Conservation (phyloP, 129 eudicot species). For the Tanacetum coccineum region DNA sequence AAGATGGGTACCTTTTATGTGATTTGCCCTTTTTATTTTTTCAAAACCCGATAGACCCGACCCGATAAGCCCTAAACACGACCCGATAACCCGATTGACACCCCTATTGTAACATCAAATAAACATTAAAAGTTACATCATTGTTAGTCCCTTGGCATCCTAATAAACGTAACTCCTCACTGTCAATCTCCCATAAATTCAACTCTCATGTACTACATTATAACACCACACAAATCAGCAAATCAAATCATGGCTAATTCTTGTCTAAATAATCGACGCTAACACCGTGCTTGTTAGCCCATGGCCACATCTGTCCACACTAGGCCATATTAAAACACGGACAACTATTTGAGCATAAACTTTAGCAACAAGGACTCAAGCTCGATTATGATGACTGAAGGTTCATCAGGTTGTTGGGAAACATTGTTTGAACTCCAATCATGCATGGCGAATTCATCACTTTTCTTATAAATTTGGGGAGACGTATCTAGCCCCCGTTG, state of each 20-base stretch:
- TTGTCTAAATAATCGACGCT: constrained; percentile 10
- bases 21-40: too few species aligned
- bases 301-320: constrained; percentile 14
- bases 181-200: constrained; percentile 23
- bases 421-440: constrained; percentile 67
- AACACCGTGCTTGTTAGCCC: constrained; percentile 9
- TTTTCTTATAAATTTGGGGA: constrained; percentile 62
- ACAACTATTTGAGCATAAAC: constrained; percentile 17
- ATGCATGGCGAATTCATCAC: constrained; percentile 57
- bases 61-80: too few species aligned
- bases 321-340: constrained; percentile 22
- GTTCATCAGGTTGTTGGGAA: constrained; percentile 30
- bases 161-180: constrained; percentile 8
- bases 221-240: neutral
- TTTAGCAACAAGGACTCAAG: constrained; percentile 27
- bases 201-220: constrained; percentile 4
- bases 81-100: too few species aligned
- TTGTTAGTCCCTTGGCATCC: constrained; percentile 17
- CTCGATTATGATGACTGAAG: constrained; percentile 22
- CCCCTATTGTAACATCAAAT: neutral
- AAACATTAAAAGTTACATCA: too few species aligned
- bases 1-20: too few species aligned
- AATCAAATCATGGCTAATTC: too few species aligned
- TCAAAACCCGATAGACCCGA: too few species aligned
- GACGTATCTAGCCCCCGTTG: constrained; percentile 43